Evolutionary conservation across 208 protist species (phyloP), one percentile per base, ranked within the genome.

Genomic region (Lotmaria passim): DNA sequence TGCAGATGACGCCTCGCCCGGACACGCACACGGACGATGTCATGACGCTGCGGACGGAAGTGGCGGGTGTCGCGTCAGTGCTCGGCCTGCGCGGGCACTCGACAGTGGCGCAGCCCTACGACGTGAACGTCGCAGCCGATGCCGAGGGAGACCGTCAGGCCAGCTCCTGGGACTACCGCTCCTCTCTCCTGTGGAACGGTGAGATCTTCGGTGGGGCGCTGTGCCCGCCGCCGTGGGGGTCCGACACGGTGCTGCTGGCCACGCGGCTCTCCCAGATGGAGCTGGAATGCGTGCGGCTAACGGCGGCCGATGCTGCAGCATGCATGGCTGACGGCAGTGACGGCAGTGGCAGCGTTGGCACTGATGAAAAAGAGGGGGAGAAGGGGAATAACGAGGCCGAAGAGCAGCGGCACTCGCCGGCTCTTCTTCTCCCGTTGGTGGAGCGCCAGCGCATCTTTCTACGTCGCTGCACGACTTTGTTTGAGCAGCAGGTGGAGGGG

Each of bases 121-220:
- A 89, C 34, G 68, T 95, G 39, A 79, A 73, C 50, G 73, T 77
- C 14, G 76, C 77, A 34, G 73, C 69, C 7, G 81, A 87, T 46
- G 46, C 78, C 8, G 72, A 79, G 31, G 84, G 80, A 28, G 69
- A 70, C n/a, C 36, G 61, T 19, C 48, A 73, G 46, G 33, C 31
- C 23, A 75, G 72, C 33, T 41, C 51, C 51, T 56, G 48, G 63
- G 69, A 72, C 56, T 62, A 39, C 44, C 65, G 52, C 28, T 82
- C 79, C 24, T 96, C 89, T 34, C 73, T 96, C 70, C 34, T 89
- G 72, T 93, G 86, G 89, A 96, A 96, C 68, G 91, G 91, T 0
- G 91, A 96, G 63, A 87, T 96, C 38, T 96, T 96, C 65, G 82
- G 83, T 39, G 91, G 91, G 11, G 34, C 73, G 14, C 55, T 96